Percentiles rank a stretch among this genome's conserved stretches.
phyloP scores from a whole-genome alignment of 2,329 filamentous ascomycete genomes.

The Fonsecaea pugnacius region DNA sequence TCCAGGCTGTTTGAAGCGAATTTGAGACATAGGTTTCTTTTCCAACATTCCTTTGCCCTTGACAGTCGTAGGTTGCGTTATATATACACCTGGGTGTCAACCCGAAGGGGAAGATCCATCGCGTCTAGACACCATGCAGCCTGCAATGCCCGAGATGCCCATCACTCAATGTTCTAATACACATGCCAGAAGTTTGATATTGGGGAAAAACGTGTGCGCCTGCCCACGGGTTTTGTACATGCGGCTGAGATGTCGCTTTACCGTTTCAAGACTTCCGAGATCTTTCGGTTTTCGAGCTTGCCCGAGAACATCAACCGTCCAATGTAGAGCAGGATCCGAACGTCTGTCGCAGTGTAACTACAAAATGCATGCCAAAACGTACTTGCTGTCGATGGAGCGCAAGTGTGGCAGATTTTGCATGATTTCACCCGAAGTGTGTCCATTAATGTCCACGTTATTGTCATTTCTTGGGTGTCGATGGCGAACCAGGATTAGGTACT shows the following conservation, averaged over 20 bases:
- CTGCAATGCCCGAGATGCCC: neutral
- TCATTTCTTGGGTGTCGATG: conserved; percentile 10
- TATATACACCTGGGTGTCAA: neutral
- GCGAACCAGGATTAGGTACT: neutral
- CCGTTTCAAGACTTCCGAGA: neutral
- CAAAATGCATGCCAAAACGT: neutral
- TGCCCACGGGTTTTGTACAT: neutral
- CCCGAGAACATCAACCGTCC: neutral
- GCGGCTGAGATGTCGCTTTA: neutral
- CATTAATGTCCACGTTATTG: neutral
- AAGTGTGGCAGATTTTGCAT: neutral
- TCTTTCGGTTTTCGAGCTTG: neutral
- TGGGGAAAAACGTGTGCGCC: neutral
- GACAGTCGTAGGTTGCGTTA: neutral
- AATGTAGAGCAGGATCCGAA: neutral
- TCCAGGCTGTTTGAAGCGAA: neutral
- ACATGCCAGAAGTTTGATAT: neutral
- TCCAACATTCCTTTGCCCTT: neutral
- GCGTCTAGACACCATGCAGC: neutral
- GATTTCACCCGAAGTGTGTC: neutral
- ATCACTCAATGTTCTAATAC: neutral
- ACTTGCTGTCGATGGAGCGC: neutral
- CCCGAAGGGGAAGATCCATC: neutral
- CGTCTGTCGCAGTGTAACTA: too few relatives aligned
- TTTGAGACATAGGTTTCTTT: neutral